Evolutionary conservation across 495 filamentous ascomycete genomes (phyloP).

Genomic region (Aspergillus cristatus): DNA sequence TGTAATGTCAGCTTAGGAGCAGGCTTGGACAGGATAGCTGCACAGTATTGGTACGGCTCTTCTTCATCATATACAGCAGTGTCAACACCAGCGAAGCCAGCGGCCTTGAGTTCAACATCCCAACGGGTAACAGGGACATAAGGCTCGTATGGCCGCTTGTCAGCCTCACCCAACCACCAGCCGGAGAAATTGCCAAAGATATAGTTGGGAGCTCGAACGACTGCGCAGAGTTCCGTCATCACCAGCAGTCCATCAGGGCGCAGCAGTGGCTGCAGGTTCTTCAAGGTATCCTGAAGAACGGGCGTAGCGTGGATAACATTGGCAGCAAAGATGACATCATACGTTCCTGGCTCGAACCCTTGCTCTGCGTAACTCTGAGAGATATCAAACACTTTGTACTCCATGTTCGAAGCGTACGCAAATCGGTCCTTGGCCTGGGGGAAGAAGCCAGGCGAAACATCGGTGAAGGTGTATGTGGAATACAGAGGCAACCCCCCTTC

Average conservation of each 20-base stretch:
- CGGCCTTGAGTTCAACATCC: slow-evolving; percentile 11
- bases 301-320: slow-evolving; percentile 45
- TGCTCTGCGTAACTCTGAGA: slow-evolving; percentile 36
- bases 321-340: slow-evolving; percentile 45
- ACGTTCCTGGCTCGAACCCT: slow-evolving; percentile 34
- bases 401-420: slow-evolving; percentile 24
- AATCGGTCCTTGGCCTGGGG: slow-evolving; percentile 36
- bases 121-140: slow-evolving; percentile 10
- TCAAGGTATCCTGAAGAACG: slow-evolving; percentile 17
- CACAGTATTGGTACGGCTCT: background rate
- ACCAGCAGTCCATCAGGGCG: slow-evolving; percentile 8
- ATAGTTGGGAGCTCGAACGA: background rate
- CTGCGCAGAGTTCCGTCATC: slow-evolving; percentile 6
- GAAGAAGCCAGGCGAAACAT: slow-evolving; percentile 43
- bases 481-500: slow-evolving; percentile 2
- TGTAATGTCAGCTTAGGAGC: background rate
- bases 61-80: background rate
- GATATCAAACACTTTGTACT: slow-evolving; percentile 39
- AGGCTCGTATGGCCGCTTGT: slow-evolving; percentile 11
- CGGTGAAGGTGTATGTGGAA: slow-evolving; percentile 26
- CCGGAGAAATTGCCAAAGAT: slow-evolving; percentile 8
- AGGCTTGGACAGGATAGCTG: background rate
- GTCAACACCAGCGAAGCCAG: slow-evolving; percentile 12
- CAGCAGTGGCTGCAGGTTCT: slow-evolving; percentile 19
- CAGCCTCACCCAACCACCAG: slow-evolving; percentile 17